Conservation (phyloP, 2,329 filamentous ascomycete species). For the Xylogone sp. region DNA sequence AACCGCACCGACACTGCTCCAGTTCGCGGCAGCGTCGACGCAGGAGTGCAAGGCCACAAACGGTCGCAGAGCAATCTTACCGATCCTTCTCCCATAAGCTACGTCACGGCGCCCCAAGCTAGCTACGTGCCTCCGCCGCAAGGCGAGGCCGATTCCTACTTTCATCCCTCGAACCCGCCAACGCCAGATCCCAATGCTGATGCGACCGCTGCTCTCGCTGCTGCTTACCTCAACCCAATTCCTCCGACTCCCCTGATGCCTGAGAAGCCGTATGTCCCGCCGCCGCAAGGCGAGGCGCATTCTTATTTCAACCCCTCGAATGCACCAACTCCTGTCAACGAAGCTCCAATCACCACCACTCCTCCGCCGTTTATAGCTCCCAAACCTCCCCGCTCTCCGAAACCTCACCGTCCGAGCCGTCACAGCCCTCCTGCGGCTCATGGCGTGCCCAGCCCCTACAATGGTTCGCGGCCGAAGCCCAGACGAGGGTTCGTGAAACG, state of each 20-base stretch:
- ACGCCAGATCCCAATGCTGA: neutral
- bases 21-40: neutral
- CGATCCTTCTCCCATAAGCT: neutral
- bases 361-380: neutral
- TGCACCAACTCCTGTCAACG: neutral
- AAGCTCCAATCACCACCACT: neutral
- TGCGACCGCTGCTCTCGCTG: neutral
- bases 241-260: neutral
- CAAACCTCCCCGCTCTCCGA: neutral
- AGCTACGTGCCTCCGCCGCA: neutral
- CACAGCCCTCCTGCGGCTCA: neutral
- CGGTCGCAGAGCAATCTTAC: neutral
- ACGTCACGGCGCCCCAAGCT: neutral
- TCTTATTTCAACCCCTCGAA: neutral
- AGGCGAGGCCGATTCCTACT: neutral
- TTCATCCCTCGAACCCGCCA: neutral
- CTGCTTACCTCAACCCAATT: neutral
- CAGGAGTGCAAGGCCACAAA: neutral
- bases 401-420: neutral
- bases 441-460: conserved; percentile 18
- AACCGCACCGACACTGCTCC: neutral
- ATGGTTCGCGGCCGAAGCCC: conserved; percentile 17
- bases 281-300: neutral
- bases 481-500: conserved; percentile 19
- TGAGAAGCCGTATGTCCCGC: neutral